Percentiles rank a stretch among this genome's conserved stretches.
Evolutionary conservation across 1,139 yeast species (phyloP).

Genomic region (Geotrichum phurueaensis): DNA sequence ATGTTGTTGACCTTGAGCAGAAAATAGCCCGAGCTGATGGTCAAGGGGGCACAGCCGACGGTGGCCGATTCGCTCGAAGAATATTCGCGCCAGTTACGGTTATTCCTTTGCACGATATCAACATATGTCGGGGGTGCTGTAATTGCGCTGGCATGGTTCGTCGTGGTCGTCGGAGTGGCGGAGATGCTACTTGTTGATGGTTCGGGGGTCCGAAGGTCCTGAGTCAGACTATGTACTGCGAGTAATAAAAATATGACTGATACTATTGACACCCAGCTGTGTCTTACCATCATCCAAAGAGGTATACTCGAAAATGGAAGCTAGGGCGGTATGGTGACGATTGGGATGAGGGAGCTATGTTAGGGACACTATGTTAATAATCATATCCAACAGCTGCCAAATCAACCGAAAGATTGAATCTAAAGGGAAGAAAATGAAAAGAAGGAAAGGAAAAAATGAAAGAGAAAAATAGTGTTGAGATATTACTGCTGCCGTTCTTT

Average conservation of each 20-base stretch:
- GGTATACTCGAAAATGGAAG: background rate
- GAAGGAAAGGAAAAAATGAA: background rate
- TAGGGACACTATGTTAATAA: background rate
- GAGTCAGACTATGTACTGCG: background rate
- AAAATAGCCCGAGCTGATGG: constrained; percentile 2
- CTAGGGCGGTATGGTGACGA: background rate
- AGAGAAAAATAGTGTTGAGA: background rate
- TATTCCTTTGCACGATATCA: background rate
- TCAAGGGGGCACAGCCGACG: constrained; percentile 4
- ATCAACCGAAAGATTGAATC: background rate
- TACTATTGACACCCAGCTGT: background rate
- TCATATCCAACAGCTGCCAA: background rate
- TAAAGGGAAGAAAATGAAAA: background rate
- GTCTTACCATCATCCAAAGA: background rate
- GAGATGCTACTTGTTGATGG: background rate
- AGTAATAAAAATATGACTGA: background rate
- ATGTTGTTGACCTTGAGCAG: background rate
- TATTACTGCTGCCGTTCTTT: too few relatives aligned
- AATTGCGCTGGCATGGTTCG: background rate
- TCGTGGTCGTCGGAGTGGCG: background rate
- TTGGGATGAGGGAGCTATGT: background rate
- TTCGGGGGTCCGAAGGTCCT: background rate
- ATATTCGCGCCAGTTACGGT: constrained; percentile 7
- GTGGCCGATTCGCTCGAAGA: constrained; percentile 1
- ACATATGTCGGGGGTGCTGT: background rate